Base-by-base conservation (phyloP, 2,329 filamentous ascomycete genomes). In the Xylaria sp. region DNA sequence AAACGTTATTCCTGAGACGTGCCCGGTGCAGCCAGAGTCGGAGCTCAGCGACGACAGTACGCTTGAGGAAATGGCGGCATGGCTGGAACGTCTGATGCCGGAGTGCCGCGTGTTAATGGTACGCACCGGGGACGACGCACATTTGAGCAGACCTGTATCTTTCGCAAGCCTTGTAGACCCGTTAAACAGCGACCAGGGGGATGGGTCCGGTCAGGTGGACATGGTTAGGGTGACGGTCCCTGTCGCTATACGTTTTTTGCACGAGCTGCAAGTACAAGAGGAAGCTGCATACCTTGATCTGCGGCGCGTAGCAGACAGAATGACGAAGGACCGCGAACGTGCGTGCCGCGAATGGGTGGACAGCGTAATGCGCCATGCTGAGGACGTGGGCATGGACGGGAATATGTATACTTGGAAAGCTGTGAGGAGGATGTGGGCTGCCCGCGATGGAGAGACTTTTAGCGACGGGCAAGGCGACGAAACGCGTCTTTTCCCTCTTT, bases 371-470 rank as follows among this genome's bases (percentile, higher is more conserved):
- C 61, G 57, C 57, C 40, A 60, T 64, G 61, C 57, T 57, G 57
- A 64, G 51, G 61, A 64, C 57, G 51, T 60, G 45, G 61, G 61
- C 61, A 64, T 60, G 57, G 61, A 64, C 61, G 57, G 52, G 57
- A 64, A 60, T 60, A 47, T 37, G 46, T 57, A 64, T 64, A 60
- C 61, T 60, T 64, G 57, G 61, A 57, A 52, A 60, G 61, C 57
- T 64, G 61, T 64, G 57, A 64, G 57, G 57, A 63, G 61, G 57
- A 64, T 64, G 61, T 64, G 57, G 61, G 57, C 61, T 64, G 61
- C 61, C 54, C 61, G 61, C 57, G 57, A 64, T 64, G 57, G 57
- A 60, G 57, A 64, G 53, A 64, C 51, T 49, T 64, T 64, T 60
- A 49, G 47, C 46, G 57, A 64, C 57, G 57, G 61, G 61, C 61